Conservation (phyloP, 352 stramenopile species). For the Phytophthora sansomeana region DNA sequence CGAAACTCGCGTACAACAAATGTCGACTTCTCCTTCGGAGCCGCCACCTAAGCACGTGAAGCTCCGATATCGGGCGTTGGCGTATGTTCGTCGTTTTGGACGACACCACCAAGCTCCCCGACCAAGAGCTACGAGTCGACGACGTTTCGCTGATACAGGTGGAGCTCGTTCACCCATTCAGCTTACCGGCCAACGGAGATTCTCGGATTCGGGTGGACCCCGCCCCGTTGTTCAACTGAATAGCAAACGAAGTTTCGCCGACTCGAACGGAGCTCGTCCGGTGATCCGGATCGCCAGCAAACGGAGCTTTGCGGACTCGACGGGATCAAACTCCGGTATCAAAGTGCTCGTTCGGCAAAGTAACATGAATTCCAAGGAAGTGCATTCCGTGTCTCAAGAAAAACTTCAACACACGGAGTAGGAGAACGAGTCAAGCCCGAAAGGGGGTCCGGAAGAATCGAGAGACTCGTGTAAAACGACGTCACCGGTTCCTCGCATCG, state of each 20-base stretch:
- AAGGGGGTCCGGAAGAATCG: conserved; percentile 8
- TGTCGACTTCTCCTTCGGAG: conserved; percentile 21
- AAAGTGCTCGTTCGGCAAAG: conserved; percentile 2
- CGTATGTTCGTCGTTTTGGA: conserved; percentile 36
- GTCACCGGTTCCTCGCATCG: conserved; percentile 20
- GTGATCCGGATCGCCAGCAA: background rate
- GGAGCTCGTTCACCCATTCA: conserved; percentile 3
- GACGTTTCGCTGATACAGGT: conserved; percentile 14
- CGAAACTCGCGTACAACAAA: conserved; percentile 7
- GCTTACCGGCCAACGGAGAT: background rate
- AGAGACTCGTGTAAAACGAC: conserved; percentile 9
- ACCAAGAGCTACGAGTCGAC: conserved; percentile 13
- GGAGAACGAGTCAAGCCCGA: conserved; percentile 14
- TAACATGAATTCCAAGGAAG: background rate
- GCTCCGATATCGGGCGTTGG: conserved; percentile 33
- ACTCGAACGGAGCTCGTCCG: conserved; percentile 6
- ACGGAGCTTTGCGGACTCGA: conserved; percentile 10
- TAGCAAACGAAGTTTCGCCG: conserved; percentile 5
- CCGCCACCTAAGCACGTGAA: conserved; percentile 27
- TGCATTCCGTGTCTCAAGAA: background rate
- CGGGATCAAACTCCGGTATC: conserved; percentile 11
- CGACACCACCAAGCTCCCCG: conserved; percentile 7
- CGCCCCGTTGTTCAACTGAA: background rate
- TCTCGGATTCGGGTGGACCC: conserved; percentile 6
- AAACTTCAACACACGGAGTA: conserved; percentile 17